Evolutionary conservation across 2,329 filamentous ascomycete genomes (phyloP).

Genomic region (Sclerotinia subarctica): DNA sequence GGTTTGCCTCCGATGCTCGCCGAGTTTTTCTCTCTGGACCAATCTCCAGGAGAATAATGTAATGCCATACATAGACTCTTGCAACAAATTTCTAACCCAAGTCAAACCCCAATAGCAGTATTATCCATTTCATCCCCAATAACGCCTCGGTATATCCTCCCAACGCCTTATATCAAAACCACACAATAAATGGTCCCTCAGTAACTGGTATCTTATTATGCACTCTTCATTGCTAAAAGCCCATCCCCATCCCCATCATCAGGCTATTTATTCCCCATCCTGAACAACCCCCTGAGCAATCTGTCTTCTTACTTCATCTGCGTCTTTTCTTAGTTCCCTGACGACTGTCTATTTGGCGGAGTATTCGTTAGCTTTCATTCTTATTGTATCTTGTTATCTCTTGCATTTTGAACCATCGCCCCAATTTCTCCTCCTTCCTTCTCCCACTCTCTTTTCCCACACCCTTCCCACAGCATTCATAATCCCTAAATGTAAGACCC

Average conservation of each 20-base stretch:
- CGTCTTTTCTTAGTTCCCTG: conserved; percentile 37
- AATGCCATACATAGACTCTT: background rate
- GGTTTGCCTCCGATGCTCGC: background rate
- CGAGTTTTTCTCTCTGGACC: no score
- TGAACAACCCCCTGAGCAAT: conserved; percentile 1
- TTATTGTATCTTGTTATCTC: background rate
- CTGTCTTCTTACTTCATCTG: conserved; percentile 31
- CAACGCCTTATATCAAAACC: background rate
- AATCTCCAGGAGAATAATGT: no score
- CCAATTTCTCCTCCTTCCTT: background rate
- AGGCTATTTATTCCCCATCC: background rate
- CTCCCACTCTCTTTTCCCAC: conserved; percentile 4
- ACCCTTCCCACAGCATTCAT: no score
- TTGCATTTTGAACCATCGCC: background rate
- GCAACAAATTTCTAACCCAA: background rate
- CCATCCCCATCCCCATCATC: background rate
- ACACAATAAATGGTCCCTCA: background rate
- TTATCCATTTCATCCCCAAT: background rate
- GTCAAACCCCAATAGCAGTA: background rate
- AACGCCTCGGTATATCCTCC: background rate
- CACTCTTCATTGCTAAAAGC: background rate
- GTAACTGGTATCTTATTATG: background rate
- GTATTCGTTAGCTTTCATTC: background rate
- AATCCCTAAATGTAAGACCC: no score
- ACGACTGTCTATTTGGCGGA: conserved; percentile 33